These are phyloP conservation scores for Perkinsus olseni DNA, from an alignment of 169 alveolate genomes.

Conservation along the genomic window DNA sequence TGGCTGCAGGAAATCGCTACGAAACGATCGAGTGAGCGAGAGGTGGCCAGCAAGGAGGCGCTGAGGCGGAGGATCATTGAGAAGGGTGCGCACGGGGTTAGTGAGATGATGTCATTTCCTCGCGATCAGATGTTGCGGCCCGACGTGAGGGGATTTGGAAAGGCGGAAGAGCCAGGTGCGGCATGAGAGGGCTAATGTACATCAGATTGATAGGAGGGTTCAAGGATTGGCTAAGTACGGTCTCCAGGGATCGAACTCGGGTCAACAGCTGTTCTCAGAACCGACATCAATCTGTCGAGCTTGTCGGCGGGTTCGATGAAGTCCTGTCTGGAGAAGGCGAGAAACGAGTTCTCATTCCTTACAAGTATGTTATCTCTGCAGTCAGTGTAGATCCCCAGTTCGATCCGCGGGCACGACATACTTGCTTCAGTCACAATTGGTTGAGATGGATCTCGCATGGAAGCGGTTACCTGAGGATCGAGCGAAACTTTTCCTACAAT, in stretches of 20 bases:
- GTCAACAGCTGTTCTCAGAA: not conserved
- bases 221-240: not conserved
- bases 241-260: not conserved
- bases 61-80: not conserved
- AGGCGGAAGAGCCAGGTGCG: not conserved
- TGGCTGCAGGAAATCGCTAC: not conserved
- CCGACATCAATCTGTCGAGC: not conserved
- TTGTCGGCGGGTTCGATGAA: not conserved
- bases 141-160: not conserved
- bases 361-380: not conserved
- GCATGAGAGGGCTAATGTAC: not conserved
- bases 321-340: not conserved
- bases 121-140: not conserved
- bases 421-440: not conserved
- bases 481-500: not conserved
- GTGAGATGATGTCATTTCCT: not conserved
- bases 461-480: not conserved
- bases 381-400: not conserved
- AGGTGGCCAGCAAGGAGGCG: not conserved
- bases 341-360: not conserved
- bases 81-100: not conserved
- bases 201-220: not conserved
- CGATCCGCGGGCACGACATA: not conserved
- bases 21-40: not conserved
- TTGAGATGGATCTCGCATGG: not conserved